Percentiles rank a stretch among this genome's conserved stretches.
phyloP scores from a whole-genome alignment of 805 yeast species.

The Metschnikowia reukaufii region DNA sequence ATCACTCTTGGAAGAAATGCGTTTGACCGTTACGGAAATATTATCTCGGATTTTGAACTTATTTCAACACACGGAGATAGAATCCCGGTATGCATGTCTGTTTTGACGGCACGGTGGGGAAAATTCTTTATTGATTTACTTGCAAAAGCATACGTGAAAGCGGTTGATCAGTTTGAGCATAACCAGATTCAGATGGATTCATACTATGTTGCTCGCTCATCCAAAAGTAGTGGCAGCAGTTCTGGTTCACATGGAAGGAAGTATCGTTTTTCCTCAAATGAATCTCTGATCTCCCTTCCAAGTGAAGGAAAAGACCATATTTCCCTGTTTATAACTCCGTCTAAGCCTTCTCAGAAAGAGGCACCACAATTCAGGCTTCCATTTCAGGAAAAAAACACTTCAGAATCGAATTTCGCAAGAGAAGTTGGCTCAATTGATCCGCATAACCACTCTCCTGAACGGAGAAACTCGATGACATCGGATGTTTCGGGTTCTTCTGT shows the following conservation, averaged over 20 bases:
- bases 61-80: conserved; percentile 68
- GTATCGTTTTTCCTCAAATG: conserved; percentile 3
- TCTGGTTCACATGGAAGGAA: conserved; percentile 3
- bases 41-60: conserved; percentile 70
- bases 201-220: conserved; percentile 8
- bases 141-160: conserved; percentile 63
- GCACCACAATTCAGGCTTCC: conserved; percentile 67
- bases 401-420: conserved; percentile 6
- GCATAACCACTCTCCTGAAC: conserved; percentile 17
- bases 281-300: conserved; percentile 7
- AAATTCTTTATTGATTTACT: conserved; percentile 61
- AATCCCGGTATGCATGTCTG: conserved; percentile 58
- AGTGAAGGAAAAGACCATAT: conserved; percentile 20
- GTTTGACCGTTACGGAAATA: conserved; percentile 61
- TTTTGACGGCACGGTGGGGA: conserved; percentile 78
- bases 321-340: conserved; percentile 21
- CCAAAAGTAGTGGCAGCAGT: conserved; percentile 15
- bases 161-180: conserved; percentile 43
- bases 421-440: conserved; percentile 28
- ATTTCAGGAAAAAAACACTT: conserved; percentile 49
- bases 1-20: conserved; percentile 77
- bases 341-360: conserved; percentile 33
- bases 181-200: conserved; percentile 21
- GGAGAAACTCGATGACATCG: conserved; percentile 14
- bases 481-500: conserved; percentile 13